Base-by-base conservation (phyloP, 768 basidiomycete genomes). In the Pleurotus eryngii region DNA sequence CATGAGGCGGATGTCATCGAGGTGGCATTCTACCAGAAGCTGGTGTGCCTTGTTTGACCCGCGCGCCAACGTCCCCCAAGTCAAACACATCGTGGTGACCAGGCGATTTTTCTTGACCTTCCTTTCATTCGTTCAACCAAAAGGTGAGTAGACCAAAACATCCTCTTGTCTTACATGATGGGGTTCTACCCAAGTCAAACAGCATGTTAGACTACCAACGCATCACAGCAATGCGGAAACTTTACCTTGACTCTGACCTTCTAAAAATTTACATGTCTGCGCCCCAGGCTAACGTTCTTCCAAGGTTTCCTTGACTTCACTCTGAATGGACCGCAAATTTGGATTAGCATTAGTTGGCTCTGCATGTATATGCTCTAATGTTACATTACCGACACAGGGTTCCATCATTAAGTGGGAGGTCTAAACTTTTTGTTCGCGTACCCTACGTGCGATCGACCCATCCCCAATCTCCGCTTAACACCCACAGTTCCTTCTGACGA, bases 341-440 rank as follows among this genome's bases (percentile, higher is more conserved):
- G 9, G 30, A 35, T 35, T 9, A 35, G 30, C 8, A 35, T 35
- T 35, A 35, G 30, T 8, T 35, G 30, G 9, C 30, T 35, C 30
- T 35, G 11, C 30, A 35, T 35, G 30, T 35, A 9, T 35, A 35
- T 35, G 11, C 11, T 35, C 30, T 17, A 17, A 46, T 39, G 55
- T 26, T 49, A 46, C 27, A 46, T 37, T 22, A 12, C 14, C 43
- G 24, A 24, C 39, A n/a, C 20, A 6, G 30, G 17, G 18, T 45
- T 45, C 17, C 51, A 26, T 18, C 11, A 49, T 24, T 57, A 74
- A 46, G 68, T 68, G 40, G 81, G 84, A n/a, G 73, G 66, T 69
- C 86, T 87, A 76, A 87, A 87, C 70, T 84, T 87, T 70, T 87
- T 89, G 68, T 87, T 89, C 20, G 81, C 63, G 64, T 87, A 87